Percentiles rank a stretch among this genome's conserved stretches.
Evolutionary conservation across 495 filamentous ascomycete genomes (phyloP).

Genomic region (Talaromyces ruber): DNA sequence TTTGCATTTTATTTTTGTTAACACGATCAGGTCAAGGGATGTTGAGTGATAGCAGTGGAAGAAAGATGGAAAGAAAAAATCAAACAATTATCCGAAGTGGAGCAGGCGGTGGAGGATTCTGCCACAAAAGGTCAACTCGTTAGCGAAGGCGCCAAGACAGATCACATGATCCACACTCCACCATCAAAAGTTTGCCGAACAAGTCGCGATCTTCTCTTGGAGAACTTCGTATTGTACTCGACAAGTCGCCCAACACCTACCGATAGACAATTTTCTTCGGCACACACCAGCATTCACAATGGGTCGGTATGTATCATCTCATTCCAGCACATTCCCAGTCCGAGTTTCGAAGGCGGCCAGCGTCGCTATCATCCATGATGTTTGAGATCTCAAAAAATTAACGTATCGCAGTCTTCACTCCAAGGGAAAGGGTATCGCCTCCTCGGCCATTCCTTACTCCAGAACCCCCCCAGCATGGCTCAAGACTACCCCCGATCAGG

Average conservation of each 20-base stretch:
- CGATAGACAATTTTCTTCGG: conserved; percentile 31
- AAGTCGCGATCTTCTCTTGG: neutral
- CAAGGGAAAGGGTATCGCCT: conserved; percentile 97
- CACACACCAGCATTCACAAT: conserved; percentile 14
- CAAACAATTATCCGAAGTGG: neutral
- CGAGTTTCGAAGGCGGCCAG: neutral
- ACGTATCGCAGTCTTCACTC: conserved; percentile 74
- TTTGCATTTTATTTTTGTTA: too few relatives aligned
- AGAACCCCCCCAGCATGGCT: conserved; percentile 86
- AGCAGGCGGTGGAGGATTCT: neutral
- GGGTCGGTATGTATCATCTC: neutral
- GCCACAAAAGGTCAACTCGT: neutral
- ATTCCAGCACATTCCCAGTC: neutral
- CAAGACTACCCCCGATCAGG: conserved; percentile 82
- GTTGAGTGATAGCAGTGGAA: conserved; percentile 21
- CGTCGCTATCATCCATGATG: conserved; percentile 4
- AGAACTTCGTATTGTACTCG: neutral
- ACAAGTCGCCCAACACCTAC: conserved; percentile 8
- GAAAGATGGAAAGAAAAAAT: conserved; percentile 11
- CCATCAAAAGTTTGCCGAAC: neutral
- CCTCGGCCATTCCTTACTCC: conserved; percentile 92
- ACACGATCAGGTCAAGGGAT: too few relatives aligned
- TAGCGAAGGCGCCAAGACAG: conserved; percentile 4
- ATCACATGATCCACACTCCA: conserved; percentile 7
- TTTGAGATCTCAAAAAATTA: conserved; percentile 5